phyloP scores from a whole-genome alignment of 108 stramenopile species.

The Hondaea fermentalgiana region DNA sequence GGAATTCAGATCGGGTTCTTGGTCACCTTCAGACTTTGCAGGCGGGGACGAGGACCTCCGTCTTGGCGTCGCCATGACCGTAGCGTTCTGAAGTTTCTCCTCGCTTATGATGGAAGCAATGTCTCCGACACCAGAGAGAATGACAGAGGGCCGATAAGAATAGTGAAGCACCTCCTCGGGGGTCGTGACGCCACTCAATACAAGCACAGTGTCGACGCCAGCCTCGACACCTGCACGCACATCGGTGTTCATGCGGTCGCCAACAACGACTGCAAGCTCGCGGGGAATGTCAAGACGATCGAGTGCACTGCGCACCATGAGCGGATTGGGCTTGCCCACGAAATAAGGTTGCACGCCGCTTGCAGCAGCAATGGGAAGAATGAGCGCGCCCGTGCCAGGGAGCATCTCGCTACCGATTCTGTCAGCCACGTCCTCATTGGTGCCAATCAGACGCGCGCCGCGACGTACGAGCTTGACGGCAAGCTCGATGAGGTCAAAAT shows the following conservation, averaged over 20 bases:
- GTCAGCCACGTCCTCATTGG: not conserved
- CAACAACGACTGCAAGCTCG: not conserved
- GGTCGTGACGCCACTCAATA: not conserved
- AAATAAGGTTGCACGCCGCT: not conserved
- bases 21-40: too few relatives aligned
- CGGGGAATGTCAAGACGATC: not conserved
- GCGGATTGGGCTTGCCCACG: not conserved
- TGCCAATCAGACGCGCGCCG: not conserved
- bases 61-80: too few relatives aligned
- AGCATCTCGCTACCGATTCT: not conserved
- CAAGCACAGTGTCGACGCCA: not conserved
- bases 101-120: not conserved
- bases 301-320: not conserved
- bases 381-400: not conserved
- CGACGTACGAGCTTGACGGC: constrained; percentile 6
- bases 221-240: not conserved
- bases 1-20: too few relatives aligned
- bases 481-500: not conserved
- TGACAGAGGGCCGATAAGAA: not conserved
- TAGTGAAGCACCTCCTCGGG: not conserved
- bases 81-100: not conserved
- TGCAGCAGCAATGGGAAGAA: not conserved
- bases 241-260: constrained; percentile 8
- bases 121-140: constrained; percentile 1
- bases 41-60: too few relatives aligned